phyloP scores from a whole-genome alignment of 2,329 filamentous ascomycete species.

The Trichoderma sp. region DNA sequence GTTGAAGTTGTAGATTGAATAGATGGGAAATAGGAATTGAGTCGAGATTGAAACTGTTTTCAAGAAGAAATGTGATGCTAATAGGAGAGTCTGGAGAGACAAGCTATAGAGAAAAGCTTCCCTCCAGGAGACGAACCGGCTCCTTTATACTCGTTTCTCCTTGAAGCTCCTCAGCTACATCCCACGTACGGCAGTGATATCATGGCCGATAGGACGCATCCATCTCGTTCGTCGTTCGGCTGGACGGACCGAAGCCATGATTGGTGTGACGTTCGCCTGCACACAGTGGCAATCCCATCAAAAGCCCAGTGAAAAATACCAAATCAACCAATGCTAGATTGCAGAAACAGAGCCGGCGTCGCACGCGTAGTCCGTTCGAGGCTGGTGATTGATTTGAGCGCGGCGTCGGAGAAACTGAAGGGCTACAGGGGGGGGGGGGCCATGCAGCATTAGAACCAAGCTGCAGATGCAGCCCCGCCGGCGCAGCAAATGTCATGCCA shows the following conservation, averaged over 20 bases:
- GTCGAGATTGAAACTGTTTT: background rate
- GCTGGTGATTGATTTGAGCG: background rate
- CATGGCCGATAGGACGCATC: background rate
- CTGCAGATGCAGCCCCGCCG: background rate
- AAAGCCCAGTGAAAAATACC: background rate
- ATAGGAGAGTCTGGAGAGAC: background rate
- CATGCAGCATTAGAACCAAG: too few species aligned
- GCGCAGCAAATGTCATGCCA: background rate
- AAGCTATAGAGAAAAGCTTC: background rate
- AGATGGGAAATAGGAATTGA: background rate
- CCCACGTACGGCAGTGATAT: background rate
- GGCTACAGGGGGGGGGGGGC: background rate
- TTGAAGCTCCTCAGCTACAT: background rate
- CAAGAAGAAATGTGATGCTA: background rate
- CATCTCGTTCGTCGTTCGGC: background rate
- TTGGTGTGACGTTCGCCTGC: background rate
- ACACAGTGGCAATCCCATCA: background rate
- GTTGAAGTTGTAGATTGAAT: conserved; percentile 1
- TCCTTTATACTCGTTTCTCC: background rate
- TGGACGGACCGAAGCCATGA: background rate
- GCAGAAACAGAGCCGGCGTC: background rate
- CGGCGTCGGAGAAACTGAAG: background rate
- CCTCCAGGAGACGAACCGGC: background rate
- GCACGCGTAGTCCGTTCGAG: background rate
- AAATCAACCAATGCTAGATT: background rate